Percentiles rank a stretch among this genome's conserved stretches.
These are phyloP conservation scores for Colletotrichum echinochloae DNA, from an alignment of 2,329 filamentous ascomycete species.

Conservation along the genomic window DNA sequence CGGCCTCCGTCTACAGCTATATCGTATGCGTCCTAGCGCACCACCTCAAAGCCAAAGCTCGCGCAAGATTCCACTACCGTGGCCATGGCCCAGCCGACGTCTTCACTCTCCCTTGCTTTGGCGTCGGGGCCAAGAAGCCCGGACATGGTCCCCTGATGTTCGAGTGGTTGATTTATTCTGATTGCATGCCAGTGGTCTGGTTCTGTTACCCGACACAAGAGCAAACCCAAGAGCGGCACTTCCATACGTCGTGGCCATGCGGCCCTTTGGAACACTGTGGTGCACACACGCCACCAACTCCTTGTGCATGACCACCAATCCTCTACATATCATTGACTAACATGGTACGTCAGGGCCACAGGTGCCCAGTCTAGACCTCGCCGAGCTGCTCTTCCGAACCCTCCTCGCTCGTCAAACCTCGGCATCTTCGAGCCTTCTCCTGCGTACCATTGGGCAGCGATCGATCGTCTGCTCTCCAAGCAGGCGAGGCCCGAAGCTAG, in stretches of 20 bases:
- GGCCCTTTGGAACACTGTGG: background rate
- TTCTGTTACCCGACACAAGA: conserved; percentile 4
- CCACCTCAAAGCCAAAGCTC: background rate
- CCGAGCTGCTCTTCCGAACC: background rate
- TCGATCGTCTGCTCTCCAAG: background rate
- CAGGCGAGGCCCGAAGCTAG: conserved; percentile 18
- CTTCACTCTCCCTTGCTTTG: conserved; percentile 26
- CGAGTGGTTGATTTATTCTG: background rate
- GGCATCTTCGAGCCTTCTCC: conserved; percentile 20
- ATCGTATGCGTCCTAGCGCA: conserved; percentile 21
- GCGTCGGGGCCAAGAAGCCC: background rate
- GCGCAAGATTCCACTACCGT: conserved; percentile 13
- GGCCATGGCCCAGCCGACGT: conserved; percentile 22
- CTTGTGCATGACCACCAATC: background rate
- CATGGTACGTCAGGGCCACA: background rate
- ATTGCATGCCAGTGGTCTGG: conserved; percentile 8
- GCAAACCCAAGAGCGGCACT: conserved; percentile 1
- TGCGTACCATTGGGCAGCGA: conserved; percentile 21
- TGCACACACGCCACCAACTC: conserved; percentile 22
- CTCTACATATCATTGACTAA: conserved; percentile 9
- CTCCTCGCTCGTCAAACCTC: conserved; percentile 28
- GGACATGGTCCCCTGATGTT: background rate
- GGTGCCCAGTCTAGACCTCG: background rate
- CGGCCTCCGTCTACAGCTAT: conserved; percentile 9
- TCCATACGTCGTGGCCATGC: background rate